These are phyloP conservation scores for Goffeauzyma gilvescens DNA, from an alignment of 768 basidiomycete species.

Conservation along the genomic window DNA sequence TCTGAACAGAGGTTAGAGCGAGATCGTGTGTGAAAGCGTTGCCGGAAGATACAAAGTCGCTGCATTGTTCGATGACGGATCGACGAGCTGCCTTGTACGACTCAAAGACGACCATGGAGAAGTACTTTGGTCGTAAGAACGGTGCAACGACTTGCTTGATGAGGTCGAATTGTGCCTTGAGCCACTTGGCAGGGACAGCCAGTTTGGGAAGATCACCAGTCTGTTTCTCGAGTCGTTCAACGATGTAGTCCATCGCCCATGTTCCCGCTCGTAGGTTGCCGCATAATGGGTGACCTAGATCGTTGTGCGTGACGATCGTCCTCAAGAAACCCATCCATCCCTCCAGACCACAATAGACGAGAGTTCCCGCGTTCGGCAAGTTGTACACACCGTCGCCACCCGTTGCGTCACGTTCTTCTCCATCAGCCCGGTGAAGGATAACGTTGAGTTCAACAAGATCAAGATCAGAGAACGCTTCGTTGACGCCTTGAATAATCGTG, in stretches of 20 bases:
- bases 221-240: slow-evolving; percentile 47
- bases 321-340: slow-evolving; percentile 88
- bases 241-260: slow-evolving; percentile 84
- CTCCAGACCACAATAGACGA: slow-evolving; percentile 83
- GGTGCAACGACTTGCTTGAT: slow-evolving; percentile 56
- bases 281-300: slow-evolving; percentile 81
- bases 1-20: slow-evolving; percentile 49
- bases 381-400: slow-evolving; percentile 62
- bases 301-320: slow-evolving; percentile 70
- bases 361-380: slow-evolving; percentile 51
- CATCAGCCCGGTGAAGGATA: slow-evolving; percentile 65
- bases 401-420: slow-evolving; percentile 80
- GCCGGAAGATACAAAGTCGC: slow-evolving; percentile 67
- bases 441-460: slow-evolving; percentile 77
- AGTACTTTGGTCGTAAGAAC: slow-evolving; percentile 89
- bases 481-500: slow-evolving; percentile 52
- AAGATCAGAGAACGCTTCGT: slow-evolving; percentile 52
- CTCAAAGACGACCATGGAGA: slow-evolving; percentile 70
- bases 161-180: slow-evolving; percentile 67
- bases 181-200: slow-evolving; percentile 55
- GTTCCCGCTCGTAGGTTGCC: slow-evolving; percentile 65
- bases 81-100: slow-evolving; percentile 81
- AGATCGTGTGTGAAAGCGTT: slow-evolving; percentile 79
- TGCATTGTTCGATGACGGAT: slow-evolving; percentile 65
- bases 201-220: slow-evolving; percentile 48